Base-by-base conservation (phyloP, 768 basidiomycete species). In the Tephrocybe sp. region DNA sequence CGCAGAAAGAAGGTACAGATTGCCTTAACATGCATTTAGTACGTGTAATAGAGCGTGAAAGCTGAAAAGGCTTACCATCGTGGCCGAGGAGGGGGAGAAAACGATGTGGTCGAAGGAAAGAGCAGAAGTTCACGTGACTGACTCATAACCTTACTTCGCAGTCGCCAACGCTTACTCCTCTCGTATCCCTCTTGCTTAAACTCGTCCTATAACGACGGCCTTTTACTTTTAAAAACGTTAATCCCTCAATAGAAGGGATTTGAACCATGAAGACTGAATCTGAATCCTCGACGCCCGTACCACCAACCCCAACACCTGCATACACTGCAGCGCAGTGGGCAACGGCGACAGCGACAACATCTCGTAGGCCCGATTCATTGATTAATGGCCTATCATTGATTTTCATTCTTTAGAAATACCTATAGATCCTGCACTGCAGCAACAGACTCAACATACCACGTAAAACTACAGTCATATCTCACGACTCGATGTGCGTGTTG, bases 391-490 rank as follows among this genome's bases (percentile, higher is more conserved):
- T 25, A 36, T 48, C n/a, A 56, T 20, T 10, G 15, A 32, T 14
- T 12, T 15, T 39, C 18, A 4, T 20, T 3, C n/a, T 44, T 10
- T 58, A 83, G 84, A 81, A 55, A 85, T 85, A 25, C 79, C 82
- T 10, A 84, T 85, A 46, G 84, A 86, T 62, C 83, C 84, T 25
- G 81, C 80, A n/a, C 71, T 86, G 65, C 79, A 85, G 64, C 80
- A 81, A 51, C 82, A 84, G 61, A 66, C 79, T 12, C 71, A 71
- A 37, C 73, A 73, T 58, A 65, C 72, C 52, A 70, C 77, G 74
- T 76, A 69, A 73, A 48, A 54, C 34, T 48, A 45, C 48, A 59
- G 56, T 55, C 53, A 57, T 59, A 36, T 58, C 53, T 58, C 36
- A 41, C 57, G 58, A 55, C 51, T 41, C 33, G 53, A 40, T 30